phyloP scores from a whole-genome alignment of 2,329 filamentous ascomycete species.

The Botryotinia convoluta region DNA sequence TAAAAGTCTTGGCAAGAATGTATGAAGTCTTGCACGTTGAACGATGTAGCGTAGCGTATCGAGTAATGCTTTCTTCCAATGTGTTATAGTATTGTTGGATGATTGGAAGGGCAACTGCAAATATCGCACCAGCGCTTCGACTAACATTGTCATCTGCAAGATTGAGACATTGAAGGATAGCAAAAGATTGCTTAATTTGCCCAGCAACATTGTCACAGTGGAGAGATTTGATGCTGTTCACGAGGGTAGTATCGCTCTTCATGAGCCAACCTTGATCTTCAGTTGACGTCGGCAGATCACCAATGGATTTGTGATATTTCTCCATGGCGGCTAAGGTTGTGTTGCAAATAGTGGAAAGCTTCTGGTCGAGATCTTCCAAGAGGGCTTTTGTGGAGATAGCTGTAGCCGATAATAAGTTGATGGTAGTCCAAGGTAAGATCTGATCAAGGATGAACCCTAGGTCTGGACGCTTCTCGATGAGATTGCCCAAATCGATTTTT shows the following conservation, averaged over 20 bases:
- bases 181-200: constrained; percentile 45
- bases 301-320: constrained; percentile 58
- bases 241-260: constrained; percentile 36
- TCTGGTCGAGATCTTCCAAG: constrained; percentile 50
- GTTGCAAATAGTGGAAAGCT: constrained; percentile 66
- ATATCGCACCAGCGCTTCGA: constrained; percentile 52
- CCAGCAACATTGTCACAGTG: constrained; percentile 31
- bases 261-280: constrained; percentile 65
- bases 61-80: constrained; percentile 55
- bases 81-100: constrained; percentile 68
- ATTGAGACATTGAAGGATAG: constrained; percentile 46
- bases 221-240: constrained; percentile 33
- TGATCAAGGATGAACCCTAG: constrained; percentile 65
- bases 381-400: constrained; percentile 17
- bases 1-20: constrained; percentile 73
- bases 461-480: constrained; percentile 51
- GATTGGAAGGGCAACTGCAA: constrained; percentile 66
- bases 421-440: constrained; percentile 60
- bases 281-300: constrained; percentile 53
- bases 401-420: constrained; percentile 26
- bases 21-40: constrained; percentile 72
- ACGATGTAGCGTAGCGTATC: constrained; percentile 63
- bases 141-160: constrained; percentile 44
- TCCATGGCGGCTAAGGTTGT: constrained; percentile 78
- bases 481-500: constrained; percentile 41